Percentiles rank a stretch among this genome's conserved stretches.
These are phyloP conservation scores for Penicillium sp. DNA, from an alignment of 2,329 filamentous ascomycete genomes.

Conservation along the genomic window DNA sequence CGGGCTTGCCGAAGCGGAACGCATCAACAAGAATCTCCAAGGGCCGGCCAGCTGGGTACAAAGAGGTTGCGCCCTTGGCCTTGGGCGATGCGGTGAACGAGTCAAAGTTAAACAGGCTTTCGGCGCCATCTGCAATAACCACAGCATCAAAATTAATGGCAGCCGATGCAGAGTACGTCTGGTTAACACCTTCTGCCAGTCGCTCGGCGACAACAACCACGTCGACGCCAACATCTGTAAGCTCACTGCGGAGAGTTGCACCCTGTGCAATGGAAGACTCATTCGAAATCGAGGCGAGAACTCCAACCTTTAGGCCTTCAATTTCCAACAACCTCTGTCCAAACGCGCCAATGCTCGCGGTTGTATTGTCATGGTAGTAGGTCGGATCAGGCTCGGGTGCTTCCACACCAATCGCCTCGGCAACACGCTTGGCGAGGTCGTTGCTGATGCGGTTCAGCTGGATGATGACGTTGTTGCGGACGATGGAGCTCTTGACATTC, in stretches of 20 bases:
- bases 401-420: conserved; percentile 59
- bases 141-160: conserved; percentile 52
- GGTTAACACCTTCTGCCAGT: conserved; percentile 56
- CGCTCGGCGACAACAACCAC: conserved; percentile 63
- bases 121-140: conserved; percentile 59
- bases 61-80: conserved; percentile 50
- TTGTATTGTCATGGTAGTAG: conserved; percentile 71
- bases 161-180: conserved; percentile 66
- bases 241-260: conserved; percentile 49
- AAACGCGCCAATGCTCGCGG: conserved; percentile 62
- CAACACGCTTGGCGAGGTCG: conserved; percentile 67
- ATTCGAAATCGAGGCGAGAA: conserved; percentile 55
- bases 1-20: conserved; percentile 70
- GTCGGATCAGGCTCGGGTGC: conserved; percentile 61
- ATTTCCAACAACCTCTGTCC: conserved; percentile 60
- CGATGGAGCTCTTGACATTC: conserved; percentile 57
- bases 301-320: conserved; percentile 64
- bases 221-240: conserved; percentile 50
- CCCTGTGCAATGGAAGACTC: conserved; percentile 53
- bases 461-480: conserved; percentile 66
- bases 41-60: conserved; percentile 66
- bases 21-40: conserved; percentile 63
- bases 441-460: conserved; percentile 71
- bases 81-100: conserved; percentile 10
- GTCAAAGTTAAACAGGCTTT: conserved; percentile 50